Evolutionary conservation across 331 rosid genomes (phyloP), one percentile per base, ranked within the genome.

Genomic region (Malus hybrid): DNA sequence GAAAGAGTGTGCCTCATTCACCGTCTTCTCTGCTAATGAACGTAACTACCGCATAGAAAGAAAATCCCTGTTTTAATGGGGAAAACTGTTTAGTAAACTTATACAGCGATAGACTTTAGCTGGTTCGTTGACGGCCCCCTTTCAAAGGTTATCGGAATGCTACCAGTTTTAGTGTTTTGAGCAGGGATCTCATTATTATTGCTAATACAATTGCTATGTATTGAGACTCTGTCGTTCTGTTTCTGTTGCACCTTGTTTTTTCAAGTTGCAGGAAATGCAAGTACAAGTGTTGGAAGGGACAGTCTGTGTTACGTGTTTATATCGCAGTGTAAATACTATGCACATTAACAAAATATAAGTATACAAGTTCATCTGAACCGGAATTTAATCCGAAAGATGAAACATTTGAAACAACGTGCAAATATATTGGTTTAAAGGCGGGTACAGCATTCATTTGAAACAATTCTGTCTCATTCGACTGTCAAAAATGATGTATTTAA

Each of bases 41-140:
- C 81, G 82, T 71, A 75, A 33, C 68, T 78, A 22, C 73, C 72
- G 72, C 73, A 44, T 68, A 52, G 81, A 52, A 33, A 70, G 55
- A 28, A 67, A 68, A 74, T 66, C 84, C 84, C 88, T 87, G 75
- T 80, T 86, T 76, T 74, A 75, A 65, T 83, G 83, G 83, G 92
- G 89, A 84, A 82, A 77, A 75, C 63, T 73, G 71, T 66, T 14
- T 39, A 52, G 74, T 55, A 56, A 64, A 46, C 39, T n/a, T 70
- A 74, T 58, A 3, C 26, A 39, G 67, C 5, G 42, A 58, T 28
- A 18, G 62, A 55, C 32, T 44, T 62, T 0, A 8, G 46, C 44
- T 39, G 44, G 44, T 39, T 9, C 44, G 12, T 8, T 39, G 12
- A 39, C 1, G 12, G 44, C 44, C 44, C 44, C 67, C 55, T 61